Evolutionary conservation across 192 early-diverging fungal genomes (phyloP), one percentile per base, ranked within the genome.

Genomic region (Umbelopsis ramanniana): DNA sequence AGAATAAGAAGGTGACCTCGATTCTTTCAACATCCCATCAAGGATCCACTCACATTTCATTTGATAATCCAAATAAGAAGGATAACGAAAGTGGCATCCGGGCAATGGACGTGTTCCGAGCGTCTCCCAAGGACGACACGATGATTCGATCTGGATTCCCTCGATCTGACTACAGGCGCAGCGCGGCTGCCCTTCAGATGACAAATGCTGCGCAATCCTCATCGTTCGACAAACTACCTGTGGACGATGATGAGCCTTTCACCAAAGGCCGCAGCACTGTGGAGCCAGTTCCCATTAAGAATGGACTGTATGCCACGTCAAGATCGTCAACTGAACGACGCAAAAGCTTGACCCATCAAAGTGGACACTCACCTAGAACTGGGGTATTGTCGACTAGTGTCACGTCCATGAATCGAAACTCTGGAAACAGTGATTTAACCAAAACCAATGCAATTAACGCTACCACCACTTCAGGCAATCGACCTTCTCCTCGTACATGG

Each of bases 221-320:
- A 29, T 22, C 40, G 1, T 47, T 11, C 4, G 72, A 55, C 19
- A 67, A 45, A 14, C 52, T 46, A 15, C n/a, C 71, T n/a, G 55
- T 72, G 14, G 73, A 67, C 23, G 81, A 84, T 12, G 87, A 88
- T 17, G 84, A 88, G 21, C 76, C 69, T 22, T 73, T 69, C 15
- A 73, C 83, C 4, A 48, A 80, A 9, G 86, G 82, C 52, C 82
- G 81, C 7, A 86, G 83, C 60, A 86, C 84, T 4, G 84, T 86
- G 10, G 79, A 83, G 45, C 84, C 87, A 1, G 81, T 88, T 10
- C 74, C 74, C 14, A 88, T 86, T 50, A 75, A 76, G 35, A 80
- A 76, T 33, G 57, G 57, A 17, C 29, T 63, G 11, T 29, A 63
- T 63, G 33, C 57, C 15, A 63, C 33, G 15, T 17, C 29, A 6